Evolutionary conservation across 768 basidiomycete species (phyloP).

Genomic region (Termitomyces sp.): DNA sequence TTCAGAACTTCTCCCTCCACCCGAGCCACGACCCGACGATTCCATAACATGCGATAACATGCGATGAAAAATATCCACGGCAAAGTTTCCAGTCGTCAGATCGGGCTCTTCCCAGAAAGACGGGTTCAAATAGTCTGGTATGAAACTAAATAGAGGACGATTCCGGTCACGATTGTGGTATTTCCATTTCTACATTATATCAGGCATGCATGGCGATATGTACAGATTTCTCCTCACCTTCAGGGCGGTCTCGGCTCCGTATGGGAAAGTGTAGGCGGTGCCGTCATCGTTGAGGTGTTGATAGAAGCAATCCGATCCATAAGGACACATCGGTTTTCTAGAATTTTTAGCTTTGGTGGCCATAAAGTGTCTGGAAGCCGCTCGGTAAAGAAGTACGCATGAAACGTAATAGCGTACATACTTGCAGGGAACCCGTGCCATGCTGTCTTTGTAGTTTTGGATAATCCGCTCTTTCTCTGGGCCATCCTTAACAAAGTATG

Average conservation of each 20-base stretch:
- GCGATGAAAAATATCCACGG: conserved; percentile 12
- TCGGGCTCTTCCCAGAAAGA: neutral
- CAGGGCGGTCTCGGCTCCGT: conserved; percentile 53
- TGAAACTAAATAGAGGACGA: neutral
- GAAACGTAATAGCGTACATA: conserved; percentile 23
- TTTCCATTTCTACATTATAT: neutral
- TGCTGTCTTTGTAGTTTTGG: conserved; percentile 64
- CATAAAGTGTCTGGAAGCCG: conserved; percentile 51
- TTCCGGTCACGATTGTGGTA: neutral
- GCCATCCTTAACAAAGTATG: conserved; percentile 54
- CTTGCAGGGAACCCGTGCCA: conserved; percentile 67
- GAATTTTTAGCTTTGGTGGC: conserved; percentile 34
- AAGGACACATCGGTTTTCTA: conserved; percentile 60
- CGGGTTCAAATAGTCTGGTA: neutral
- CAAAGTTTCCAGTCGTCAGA: conserved; percentile 8
- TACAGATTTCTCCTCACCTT: conserved; percentile 28
- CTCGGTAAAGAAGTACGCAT: neutral
- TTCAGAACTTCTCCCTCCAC: neutral
- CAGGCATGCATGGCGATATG: no score
- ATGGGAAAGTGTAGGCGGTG: conserved; percentile 45
- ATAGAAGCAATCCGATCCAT: conserved; percentile 80
- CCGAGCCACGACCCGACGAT: neutral
- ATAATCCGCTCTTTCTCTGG: conserved; percentile 46
- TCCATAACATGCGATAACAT: conserved; percentile 12
- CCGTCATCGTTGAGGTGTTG: conserved; percentile 66